Evolutionary conservation across 2,329 filamentous ascomycete genomes (phyloP).

Genomic region (Apiospora aurea): DNA sequence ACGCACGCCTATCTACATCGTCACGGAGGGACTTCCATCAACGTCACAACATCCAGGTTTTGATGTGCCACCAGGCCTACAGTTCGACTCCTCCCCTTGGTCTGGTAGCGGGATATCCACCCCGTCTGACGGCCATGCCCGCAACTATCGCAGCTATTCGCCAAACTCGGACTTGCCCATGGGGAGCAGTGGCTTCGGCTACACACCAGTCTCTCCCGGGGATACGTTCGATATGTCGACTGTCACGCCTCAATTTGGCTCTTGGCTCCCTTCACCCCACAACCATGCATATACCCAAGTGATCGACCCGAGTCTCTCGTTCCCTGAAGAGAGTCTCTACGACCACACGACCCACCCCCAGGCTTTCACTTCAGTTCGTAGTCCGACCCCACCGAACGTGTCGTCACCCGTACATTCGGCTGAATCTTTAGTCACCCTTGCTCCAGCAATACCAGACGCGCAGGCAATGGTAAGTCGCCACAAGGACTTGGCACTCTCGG

Average conservation of each 20-base stretch:
- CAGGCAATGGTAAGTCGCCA: constrained; percentile 48
- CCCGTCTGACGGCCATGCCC: constrained; percentile 46
- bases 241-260: background rate
- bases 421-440: constrained; percentile 57
- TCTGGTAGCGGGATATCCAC: constrained; percentile 58
- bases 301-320: constrained; percentile 46
- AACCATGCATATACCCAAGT: constrained; percentile 44
- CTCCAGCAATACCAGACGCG: constrained; percentile 48
- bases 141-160: constrained; percentile 32
- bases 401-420: constrained; percentile 52
- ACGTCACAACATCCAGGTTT: background rate
- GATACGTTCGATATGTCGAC: constrained; percentile 1
- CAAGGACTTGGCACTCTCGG: constrained; percentile 43
- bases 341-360: constrained; percentile 46
- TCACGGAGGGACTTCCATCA: constrained; percentile 36
- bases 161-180: constrained; percentile 37
- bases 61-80: constrained; percentile 3
- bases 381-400: constrained; percentile 55
- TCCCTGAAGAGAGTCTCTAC: constrained; percentile 42
- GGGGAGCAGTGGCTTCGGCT: constrained; percentile 25
- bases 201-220: constrained; percentile 10
- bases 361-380: constrained; percentile 55
- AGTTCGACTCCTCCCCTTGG: constrained; percentile 49
- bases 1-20: constrained; percentile 31
- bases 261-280: constrained; percentile 36